These are phyloP conservation scores for Candida anglica DNA, from an alignment of 805 yeast genomes.

Conservation along the genomic window DNA sequence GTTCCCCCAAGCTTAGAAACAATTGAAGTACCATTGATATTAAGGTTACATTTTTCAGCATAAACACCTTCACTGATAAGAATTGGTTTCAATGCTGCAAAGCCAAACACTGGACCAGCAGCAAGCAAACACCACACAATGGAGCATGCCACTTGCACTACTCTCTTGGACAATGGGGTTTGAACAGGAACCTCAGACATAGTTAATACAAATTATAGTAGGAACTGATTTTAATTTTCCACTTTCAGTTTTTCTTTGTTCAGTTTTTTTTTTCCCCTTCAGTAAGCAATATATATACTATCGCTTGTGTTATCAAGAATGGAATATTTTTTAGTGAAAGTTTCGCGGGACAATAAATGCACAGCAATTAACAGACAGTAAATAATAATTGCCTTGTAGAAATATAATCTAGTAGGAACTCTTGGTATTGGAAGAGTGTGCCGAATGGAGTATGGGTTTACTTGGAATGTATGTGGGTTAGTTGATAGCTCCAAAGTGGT, in stretches of 20 bases:
- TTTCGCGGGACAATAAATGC: too few species aligned
- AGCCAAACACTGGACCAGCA: conserved; percentile 93
- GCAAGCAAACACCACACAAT: conserved; percentile 83
- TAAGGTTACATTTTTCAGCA: conserved; percentile 48
- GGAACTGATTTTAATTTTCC: background rate
- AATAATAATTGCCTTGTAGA: too few species aligned
- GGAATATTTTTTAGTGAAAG: too few species aligned
- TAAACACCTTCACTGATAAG: conserved; percentile 77
- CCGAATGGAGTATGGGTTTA: too few species aligned
- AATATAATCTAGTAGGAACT: too few species aligned
- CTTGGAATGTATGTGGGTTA: too few species aligned
- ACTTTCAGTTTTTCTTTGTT: background rate
- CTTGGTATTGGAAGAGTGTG: too few species aligned
- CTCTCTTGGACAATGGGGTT: conserved; percentile 19
- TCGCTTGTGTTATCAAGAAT: too few species aligned
- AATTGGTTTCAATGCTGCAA: conserved; percentile 90
- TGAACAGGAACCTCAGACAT: conserved; percentile 4
- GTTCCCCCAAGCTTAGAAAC: conserved; percentile 4
- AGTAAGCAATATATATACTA: too few species aligned
- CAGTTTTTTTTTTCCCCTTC: too few species aligned
- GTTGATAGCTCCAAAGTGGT: too few species aligned
- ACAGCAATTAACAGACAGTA: too few species aligned
- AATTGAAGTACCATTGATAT: conserved; percentile 1
- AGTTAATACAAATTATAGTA: background rate
- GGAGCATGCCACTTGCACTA: conserved; percentile 66